These are phyloP conservation scores for Suillus variegatus DNA, from an alignment of 768 basidiomycete species.

Conservation along the genomic window DNA sequence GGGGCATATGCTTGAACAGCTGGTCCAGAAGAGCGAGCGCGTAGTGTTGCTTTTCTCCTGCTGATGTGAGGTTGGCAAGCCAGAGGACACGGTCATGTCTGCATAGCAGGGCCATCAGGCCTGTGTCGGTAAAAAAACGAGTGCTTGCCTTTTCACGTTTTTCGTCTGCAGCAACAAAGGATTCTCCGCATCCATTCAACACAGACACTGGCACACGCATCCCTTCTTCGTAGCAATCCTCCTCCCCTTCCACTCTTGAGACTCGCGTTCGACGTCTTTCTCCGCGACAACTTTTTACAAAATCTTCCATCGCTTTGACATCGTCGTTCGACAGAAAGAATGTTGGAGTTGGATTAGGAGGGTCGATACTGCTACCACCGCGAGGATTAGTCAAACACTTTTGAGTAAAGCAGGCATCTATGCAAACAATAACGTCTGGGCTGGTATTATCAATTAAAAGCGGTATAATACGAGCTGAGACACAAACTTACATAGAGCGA, in stretches of 20 bases:
- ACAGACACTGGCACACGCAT: conserved; percentile 30
- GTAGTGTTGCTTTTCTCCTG: conserved; percentile 22
- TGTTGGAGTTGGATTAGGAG: conserved; percentile 15
- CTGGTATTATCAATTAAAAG: neutral
- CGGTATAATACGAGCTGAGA: neutral
- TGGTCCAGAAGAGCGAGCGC: conserved; percentile 19
- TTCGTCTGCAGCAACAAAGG: conserved; percentile 25
- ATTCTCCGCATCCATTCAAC: conserved; percentile 34
- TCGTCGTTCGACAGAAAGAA: conserved; percentile 23
- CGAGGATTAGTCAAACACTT: conserved; percentile 24
- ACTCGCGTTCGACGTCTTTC: neutral
- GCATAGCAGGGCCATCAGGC: conserved; percentile 18
- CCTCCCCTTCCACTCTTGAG: neutral
- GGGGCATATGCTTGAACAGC: conserved; percentile 20
- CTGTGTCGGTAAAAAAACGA: conserved; percentile 18
- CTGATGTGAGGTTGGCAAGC: conserved; percentile 19
- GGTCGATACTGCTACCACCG: conserved; percentile 11
- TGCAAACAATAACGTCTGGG: conserved; percentile 22
- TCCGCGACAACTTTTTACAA: neutral
- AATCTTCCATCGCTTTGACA: conserved; percentile 20
- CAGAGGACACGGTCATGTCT: conserved; percentile 20
- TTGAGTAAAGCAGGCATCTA: conserved; percentile 38
- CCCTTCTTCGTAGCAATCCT: conserved; percentile 19
- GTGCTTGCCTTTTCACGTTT: conserved; percentile 19
- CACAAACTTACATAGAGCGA: neutral